Evolutionary conservation across 495 filamentous ascomycete species (phyloP), one percentile per base, ranked within the genome.

Genomic region (Penicillium goetzii): DNA sequence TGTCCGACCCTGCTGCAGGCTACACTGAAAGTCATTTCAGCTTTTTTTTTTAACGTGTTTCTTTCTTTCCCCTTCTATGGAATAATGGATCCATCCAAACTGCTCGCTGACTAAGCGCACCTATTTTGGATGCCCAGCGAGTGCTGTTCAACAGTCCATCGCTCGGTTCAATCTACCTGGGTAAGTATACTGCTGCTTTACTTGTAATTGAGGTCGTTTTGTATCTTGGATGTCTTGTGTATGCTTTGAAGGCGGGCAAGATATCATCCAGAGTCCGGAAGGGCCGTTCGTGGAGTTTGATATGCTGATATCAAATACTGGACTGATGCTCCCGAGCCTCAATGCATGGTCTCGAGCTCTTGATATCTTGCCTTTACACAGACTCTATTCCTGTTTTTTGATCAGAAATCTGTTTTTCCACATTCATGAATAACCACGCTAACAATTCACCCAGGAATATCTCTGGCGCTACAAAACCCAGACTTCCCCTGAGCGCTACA

Each of bases 61-160:
- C 14, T 34, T 57, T 47, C 21, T 47, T 23, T 47, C 21, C 10
- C 2, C 5, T 47, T 25, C 19, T 19, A 45, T n/a, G n/a, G n/a
- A n/a, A n/a, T n/a, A n/a, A n/a, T 45, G 41, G 8, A 47, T 47
- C 10, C 25, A n/a, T n/a, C n/a, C n/a, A n/a, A 23, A 10, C 14
- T 23, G 25, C 2, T 15, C 3, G 56, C 11, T 59, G 56, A 59
- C 56, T 59, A 59, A 59, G 56, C 56, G 43, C 56, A 47, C 56
- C 56, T 49, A 33, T 33, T 36, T 59, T 59, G 56, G 56, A 59
- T 28, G 25, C 19, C 61, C 47, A 21, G 52, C 51, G 30, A 32
- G 15, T 49, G 59, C 28, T 36, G 51, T 57, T 57, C 58, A 65
- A 25, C 51, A 52, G 58, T 14, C 10, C 26, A 60, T 60, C 50